Percentiles rank a stretch among this genome's conserved stretches.
phyloP scores from a whole-genome alignment of 257 asterid species.

The Plantago ovata region DNA sequence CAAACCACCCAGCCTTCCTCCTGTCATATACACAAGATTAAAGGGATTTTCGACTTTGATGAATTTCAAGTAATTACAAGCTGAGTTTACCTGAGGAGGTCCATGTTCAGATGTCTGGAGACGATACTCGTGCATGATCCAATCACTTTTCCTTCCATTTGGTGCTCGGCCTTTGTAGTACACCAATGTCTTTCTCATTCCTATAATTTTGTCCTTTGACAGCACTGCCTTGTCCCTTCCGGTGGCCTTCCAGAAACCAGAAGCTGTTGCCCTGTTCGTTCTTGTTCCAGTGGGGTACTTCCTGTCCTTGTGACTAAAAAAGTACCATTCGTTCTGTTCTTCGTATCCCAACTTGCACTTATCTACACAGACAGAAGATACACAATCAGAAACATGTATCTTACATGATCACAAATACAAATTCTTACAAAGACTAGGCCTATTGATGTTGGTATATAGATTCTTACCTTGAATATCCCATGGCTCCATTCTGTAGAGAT shows the following conservation, averaged over 20 bases:
- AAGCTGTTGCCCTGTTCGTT: constrained; percentile 73
- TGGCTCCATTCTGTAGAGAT: constrained; percentile 92
- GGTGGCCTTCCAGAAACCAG: constrained; percentile 93
- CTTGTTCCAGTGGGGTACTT: constrained; percentile 83
- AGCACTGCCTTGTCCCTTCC: constrained; percentile 80
- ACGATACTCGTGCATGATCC: constrained; percentile 93
- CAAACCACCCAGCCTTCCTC: constrained; percentile 98
- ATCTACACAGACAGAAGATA: constrained; percentile 25
- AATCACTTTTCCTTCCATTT: constrained; percentile 65
- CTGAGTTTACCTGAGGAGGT: constrained; percentile 56
- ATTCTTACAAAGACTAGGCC: too few species aligned
- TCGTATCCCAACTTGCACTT: constrained; percentile 77
- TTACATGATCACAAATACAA: too few species aligned
- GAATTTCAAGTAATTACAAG: neutral
- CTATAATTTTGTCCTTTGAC: constrained; percentile 61
- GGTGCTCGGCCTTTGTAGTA: constrained; percentile 86
- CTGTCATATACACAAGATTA: constrained; percentile 24
- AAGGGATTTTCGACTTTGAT: neutral
- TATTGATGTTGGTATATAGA: neutral
- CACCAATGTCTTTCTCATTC: constrained; percentile 84
- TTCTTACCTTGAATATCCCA: constrained; percentile 86
- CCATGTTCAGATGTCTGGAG: constrained; percentile 65
- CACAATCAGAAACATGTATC: neutral
- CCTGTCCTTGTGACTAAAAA: constrained; percentile 87
- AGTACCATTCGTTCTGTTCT: constrained; percentile 84